phyloP scores from a whole-genome alignment of 768 basidiomycete genomes.

The Phylloporus sp. region DNA sequence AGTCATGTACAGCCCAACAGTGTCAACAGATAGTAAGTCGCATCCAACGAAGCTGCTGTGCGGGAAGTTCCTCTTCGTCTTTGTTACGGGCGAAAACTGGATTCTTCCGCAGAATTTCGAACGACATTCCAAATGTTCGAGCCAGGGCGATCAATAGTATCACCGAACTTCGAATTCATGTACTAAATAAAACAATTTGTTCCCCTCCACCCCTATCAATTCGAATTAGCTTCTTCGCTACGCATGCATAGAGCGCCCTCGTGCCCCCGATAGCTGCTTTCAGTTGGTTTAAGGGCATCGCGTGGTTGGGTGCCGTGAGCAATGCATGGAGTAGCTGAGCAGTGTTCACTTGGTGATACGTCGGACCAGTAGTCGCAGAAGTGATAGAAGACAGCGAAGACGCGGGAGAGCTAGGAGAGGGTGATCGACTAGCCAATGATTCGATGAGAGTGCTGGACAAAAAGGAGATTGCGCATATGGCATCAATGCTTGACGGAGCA shows the following conservation, averaged over 20 bases:
- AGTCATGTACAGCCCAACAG: too few relatives aligned
- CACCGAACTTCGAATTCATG: conserved; percentile 15
- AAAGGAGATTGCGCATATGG: not conserved
- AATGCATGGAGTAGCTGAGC: conserved; percentile 61
- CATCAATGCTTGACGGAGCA: not conserved
- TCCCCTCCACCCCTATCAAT: conserved; percentile 73
- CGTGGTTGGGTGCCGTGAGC: conserved; percentile 47
- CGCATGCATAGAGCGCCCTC: conserved; percentile 67
- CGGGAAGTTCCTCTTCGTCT: too few relatives aligned
- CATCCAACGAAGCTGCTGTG: too few relatives aligned
- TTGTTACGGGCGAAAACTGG: too few relatives aligned
- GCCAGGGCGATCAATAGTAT: not conserved
- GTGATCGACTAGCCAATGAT: conserved; percentile 45
- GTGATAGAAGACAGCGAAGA: conserved; percentile 49
- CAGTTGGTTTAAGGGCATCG: conserved; percentile 56
- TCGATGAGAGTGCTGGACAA: conserved; percentile 54
- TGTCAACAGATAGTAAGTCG: too few relatives aligned
- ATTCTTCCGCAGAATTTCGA: too few relatives aligned
- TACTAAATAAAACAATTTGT: conserved; percentile 70
- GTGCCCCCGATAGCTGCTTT: conserved; percentile 59
- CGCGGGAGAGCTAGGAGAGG: conserved; percentile 52
- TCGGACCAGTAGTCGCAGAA: conserved; percentile 38
- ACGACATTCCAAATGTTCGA: too few relatives aligned
- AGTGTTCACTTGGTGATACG: conserved; percentile 65
- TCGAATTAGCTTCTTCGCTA: conserved; percentile 74